Percentiles rank a stretch among this genome's conserved stretches.
Conservation (phyloP, 2,329 filamentous ascomycete genomes). For the Hypoxylon sp. region DNA sequence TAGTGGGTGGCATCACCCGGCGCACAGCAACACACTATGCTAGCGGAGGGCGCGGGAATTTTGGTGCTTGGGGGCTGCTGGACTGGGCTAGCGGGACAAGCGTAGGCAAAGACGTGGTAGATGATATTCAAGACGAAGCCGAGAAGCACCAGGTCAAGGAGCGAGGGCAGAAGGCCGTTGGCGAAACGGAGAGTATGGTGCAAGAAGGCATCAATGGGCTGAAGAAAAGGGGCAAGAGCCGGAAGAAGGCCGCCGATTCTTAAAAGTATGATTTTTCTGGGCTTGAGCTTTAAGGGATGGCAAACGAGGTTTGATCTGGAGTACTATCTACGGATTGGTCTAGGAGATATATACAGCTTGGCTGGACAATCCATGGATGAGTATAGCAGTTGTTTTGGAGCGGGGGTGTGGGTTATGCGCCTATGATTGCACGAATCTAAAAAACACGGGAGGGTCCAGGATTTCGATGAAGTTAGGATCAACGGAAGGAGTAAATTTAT, state of each 20-base stretch:
- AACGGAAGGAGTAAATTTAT: not conserved
- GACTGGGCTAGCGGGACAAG: conserved; percentile 74
- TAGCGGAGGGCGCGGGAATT: conserved; percentile 70
- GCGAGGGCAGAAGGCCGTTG: conserved; percentile 54
- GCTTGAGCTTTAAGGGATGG: not conserved
- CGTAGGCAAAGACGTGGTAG: conserved; percentile 66
- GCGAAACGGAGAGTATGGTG: conserved; percentile 54
- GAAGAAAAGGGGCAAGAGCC: conserved; percentile 52
- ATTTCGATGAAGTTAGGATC: not conserved
- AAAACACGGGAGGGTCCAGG: conserved; percentile 3
- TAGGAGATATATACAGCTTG: conserved; percentile 4
- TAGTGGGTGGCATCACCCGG: conserved; percentile 66
- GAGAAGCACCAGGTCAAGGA: conserved; percentile 68
- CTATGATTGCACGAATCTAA: conserved; percentile 15
- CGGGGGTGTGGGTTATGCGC: not conserved
- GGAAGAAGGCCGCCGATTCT: conserved; percentile 44
- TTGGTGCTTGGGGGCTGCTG: conserved; percentile 72
- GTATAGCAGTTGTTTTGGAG: not conserved
- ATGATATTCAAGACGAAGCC: conserved; percentile 69
- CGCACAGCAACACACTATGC: conserved; percentile 69
- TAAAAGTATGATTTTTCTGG: not conserved
- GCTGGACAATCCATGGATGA: conserved; percentile 6
- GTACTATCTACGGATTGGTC: conserved; percentile 10
- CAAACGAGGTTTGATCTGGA: not conserved
- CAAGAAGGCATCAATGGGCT: conserved; percentile 55